These are phyloP conservation scores for Mortierella claussenii DNA, from an alignment of 192 early-diverging fungal genomes.

Conservation along the genomic window DNA sequence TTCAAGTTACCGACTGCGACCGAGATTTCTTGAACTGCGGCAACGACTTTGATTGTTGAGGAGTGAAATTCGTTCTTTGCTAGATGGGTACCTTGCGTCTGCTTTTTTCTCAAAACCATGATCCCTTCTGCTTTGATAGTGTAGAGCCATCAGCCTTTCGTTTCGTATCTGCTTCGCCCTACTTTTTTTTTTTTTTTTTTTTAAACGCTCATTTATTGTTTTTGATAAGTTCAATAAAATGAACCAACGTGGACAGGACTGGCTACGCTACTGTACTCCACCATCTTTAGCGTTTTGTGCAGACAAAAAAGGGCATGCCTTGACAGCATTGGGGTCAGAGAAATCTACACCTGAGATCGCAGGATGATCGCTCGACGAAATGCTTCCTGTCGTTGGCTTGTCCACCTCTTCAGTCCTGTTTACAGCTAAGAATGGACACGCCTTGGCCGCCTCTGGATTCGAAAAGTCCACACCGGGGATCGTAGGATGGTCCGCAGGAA, in stretches of 20 bases:
- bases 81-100: too few species aligned
- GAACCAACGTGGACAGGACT: too few species aligned
- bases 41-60: constrained; percentile 8
- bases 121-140: too few species aligned
- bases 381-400: neutral
- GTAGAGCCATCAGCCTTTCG: too few species aligned
- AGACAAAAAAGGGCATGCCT: constrained; percentile 41
- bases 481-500: constrained; percentile 36
- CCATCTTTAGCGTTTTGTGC: too few species aligned
- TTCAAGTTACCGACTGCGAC: neutral
- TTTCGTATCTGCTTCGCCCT: too few species aligned
- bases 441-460: constrained; percentile 27
- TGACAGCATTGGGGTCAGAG: constrained; percentile 35
- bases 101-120: too few species aligned
- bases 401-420: constrained; percentile 2
- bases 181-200: too few species aligned
- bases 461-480: constrained; percentile 47
- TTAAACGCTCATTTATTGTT: too few species aligned
- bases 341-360: constrained; percentile 39
- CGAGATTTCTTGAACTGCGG: neutral
- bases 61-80: too few species aligned
- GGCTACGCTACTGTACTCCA: too few species aligned
- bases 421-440: constrained; percentile 38
- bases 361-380: constrained; percentile 21
- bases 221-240: too few species aligned